Evolutionary conservation across 225 moss, liverwort and hornwort genomes (phyloP), one percentile per base, ranked within the genome.

Genomic region (Marchantia paleacea): DNA sequence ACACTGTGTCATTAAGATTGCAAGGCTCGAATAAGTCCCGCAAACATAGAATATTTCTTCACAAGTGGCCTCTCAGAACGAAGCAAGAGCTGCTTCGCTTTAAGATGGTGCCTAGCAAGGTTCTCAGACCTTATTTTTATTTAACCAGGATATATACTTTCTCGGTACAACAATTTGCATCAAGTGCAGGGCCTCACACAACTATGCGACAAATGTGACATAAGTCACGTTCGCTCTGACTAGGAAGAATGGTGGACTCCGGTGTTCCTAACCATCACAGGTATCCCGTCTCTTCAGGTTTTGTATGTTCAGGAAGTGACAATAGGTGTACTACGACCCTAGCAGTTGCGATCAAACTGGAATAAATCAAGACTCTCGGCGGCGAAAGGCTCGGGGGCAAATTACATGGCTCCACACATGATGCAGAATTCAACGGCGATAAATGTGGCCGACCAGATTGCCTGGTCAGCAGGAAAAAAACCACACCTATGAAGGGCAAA

Each of bases 1-100:
- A 99, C 97, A 91, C 97, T 99, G 95, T 82, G 80, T 87, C 91
- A 93, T 85, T 72, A 79, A 83, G 80, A 88, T 85, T 83, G 70
- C 69, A 83, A 88, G 66, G 79, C 81, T 87, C 55, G 69, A 73
- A 83, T 85, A 81, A 85, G 80, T 86, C 77, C 79, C 77, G 79
- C 77, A 72, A 72, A 80, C 80, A 72, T 54, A 15, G 8, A 52
- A 71, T 15, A 80, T 55, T 24, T 80, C 25, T 31, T 65, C 8
- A 61, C 49, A 78, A 78, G 8, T 49, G 65, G 65, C 78, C 65
- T 50, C 24, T 29, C 6, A 65, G 16, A 26, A 78, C 61, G 57
- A 53, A 78, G 78, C 75, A 60, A 22, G 31, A 5, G 26, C 29
- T 76, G 75, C 75, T 76, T 60, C 75, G 26, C 60, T 14, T 76